Evolutionary conservation across 1,139 yeast species (phyloP).

Genomic region (Suhomyces anneliseae): DNA sequence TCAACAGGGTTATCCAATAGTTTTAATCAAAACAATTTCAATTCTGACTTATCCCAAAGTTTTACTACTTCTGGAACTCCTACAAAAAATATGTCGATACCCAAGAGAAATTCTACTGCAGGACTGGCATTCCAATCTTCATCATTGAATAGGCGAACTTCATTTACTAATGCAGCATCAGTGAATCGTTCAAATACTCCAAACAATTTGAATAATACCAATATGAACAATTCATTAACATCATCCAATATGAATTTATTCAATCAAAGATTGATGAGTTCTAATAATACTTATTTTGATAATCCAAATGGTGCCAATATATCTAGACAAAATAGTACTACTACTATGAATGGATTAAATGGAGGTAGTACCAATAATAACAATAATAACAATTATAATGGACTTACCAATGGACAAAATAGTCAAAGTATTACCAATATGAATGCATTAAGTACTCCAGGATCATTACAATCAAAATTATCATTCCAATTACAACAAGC

Average conservation of each 20-base stretch:
- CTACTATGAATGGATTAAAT: constrained; percentile 9
- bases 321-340: constrained; percentile 18
- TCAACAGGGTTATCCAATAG: constrained; percentile 13
- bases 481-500: constrained; percentile 5
- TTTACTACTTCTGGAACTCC: constrained; percentile 1
- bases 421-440: constrained; percentile 7
- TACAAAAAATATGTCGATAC: constrained; percentile 4
- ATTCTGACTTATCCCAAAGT: constrained; percentile 2
- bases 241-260: constrained; percentile 29
- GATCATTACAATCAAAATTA: constrained; percentile 22
- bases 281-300: constrained; percentile 32
- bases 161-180: constrained; percentile 17
- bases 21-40: constrained; percentile 2
- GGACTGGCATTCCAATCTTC: constrained; percentile 21
- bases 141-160: constrained; percentile 22
- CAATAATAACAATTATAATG: background rate
- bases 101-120: constrained; percentile 7
- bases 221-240: constrained; percentile 23
- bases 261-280: constrained; percentile 24
- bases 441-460: constrained; percentile 24
- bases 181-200: constrained; percentile 9
- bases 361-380: constrained; percentile 1
- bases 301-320: constrained; percentile 8
- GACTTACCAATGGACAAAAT: constrained; percentile 1
- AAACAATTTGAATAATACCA: constrained; percentile 6